These are phyloP conservation scores for Chloris gayana DNA, from an alignment of 176 grass and related monocot species.

Conservation along the genomic window DNA sequence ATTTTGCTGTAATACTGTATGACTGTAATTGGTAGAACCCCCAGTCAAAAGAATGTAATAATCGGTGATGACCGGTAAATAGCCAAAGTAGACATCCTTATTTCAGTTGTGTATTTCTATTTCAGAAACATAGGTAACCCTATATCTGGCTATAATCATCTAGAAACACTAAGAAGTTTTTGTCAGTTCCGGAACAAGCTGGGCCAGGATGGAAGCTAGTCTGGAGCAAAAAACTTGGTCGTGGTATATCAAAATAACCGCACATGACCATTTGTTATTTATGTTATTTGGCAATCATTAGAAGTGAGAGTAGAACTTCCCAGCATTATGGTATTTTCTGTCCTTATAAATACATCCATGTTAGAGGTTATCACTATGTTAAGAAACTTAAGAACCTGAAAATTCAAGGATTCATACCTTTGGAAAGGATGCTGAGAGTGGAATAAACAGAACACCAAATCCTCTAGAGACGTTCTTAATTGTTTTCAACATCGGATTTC, in stretches of 20 bases:
- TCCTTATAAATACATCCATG: constrained; percentile 2
- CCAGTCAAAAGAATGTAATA: neutral
- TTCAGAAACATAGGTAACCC: neutral
- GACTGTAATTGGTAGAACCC: neutral
- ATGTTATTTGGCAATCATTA: neutral
- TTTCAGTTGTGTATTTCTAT: neutral
- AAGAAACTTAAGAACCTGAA: constrained; percentile 16
- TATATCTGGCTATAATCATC: neutral
- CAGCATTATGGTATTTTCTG: neutral
- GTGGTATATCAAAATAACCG: neutral
- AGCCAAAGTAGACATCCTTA: constrained; percentile 3
- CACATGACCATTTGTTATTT: neutral
- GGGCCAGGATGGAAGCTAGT: constrained; percentile 29
- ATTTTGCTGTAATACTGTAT: no score
- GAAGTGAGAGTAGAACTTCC: neutral
- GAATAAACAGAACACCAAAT: constrained; percentile 72
- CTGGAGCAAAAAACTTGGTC: neutral
- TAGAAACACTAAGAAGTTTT: neutral
- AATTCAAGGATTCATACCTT: constrained; percentile 63
- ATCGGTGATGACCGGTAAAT: neutral
- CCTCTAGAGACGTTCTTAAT: constrained; percentile 81
- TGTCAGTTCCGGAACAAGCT: neutral
- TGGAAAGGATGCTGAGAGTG: constrained; percentile 68
- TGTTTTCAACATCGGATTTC: constrained; percentile 68
- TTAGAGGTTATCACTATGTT: constrained; percentile 2